Percentiles rank a stretch among this genome's conserved stretches.
Conservation (phyloP, 495 filamentous ascomycete species). For the Hypoxylon fragiforme region DNA sequence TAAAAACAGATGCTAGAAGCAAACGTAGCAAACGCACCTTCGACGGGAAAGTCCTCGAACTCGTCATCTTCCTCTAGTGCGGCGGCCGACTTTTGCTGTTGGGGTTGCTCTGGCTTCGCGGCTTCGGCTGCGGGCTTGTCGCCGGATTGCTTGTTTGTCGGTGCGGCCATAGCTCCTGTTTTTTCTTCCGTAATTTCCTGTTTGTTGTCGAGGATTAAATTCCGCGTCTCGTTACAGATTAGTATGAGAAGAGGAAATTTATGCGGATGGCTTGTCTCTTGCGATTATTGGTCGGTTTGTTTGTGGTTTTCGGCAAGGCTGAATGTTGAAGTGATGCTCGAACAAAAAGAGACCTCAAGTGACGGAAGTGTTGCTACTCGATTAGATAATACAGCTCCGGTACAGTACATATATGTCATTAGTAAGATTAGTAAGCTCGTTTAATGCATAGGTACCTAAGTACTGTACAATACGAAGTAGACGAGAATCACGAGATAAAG, state of each 20-base stretch:
- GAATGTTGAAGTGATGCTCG: not conserved
- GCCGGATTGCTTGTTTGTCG: slow-evolving; percentile 33
- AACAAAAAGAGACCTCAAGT: not conserved
- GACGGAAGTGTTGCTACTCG: not conserved
- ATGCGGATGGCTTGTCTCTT: not conserved
- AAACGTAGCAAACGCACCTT: slow-evolving; percentile 62
- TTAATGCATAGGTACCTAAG: slow-evolving; percentile 10
- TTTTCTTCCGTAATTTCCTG: not conserved
- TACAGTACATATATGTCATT: not conserved
- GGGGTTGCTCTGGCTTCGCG: slow-evolving; percentile 45
- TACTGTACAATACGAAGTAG: too few species aligned
- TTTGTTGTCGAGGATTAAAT: too few species aligned
- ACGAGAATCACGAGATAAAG: not conserved
- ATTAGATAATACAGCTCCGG: not conserved
- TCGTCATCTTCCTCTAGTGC: slow-evolving; percentile 96
- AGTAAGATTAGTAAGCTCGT: not conserved
- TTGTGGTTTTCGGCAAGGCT: slow-evolving; percentile 3
- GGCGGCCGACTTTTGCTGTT: slow-evolving; percentile 46
- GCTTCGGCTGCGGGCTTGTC: slow-evolving; percentile 53
- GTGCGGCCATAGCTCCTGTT: slow-evolving; percentile 27
- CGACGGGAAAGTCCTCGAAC: slow-evolving; percentile 98
- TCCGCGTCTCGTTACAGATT: not conserved
- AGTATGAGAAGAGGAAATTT: not conserved
- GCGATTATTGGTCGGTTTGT: not conserved
- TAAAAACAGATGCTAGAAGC: not conserved